These are phyloP conservation scores for Ceratobasidium sp. DNA, from an alignment of 1,284 basidiomycete genomes.

Conservation along the genomic window DNA sequence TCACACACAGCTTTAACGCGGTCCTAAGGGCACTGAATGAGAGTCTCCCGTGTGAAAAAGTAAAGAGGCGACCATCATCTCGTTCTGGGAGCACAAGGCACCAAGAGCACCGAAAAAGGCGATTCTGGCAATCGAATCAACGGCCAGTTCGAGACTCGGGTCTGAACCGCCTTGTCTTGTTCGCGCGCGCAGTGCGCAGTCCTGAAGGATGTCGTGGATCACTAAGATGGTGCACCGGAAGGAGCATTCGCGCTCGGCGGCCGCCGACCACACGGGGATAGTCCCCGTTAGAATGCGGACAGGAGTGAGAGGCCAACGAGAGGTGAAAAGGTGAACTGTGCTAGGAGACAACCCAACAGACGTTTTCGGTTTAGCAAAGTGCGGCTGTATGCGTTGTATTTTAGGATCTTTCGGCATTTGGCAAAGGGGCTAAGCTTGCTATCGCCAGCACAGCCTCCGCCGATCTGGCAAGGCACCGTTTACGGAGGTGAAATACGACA, in stretches of 20 bases:
- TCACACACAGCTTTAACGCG: slow-evolving; percentile 9
- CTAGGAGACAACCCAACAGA: not conserved
- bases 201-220: not conserved
- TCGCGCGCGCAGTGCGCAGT: not conserved
- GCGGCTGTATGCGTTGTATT: not conserved
- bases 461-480: slow-evolving; percentile 7
- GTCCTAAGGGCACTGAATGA: not conserved
- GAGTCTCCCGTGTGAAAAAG: not conserved
- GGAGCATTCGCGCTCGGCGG: not conserved
- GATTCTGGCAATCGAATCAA: not conserved
- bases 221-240: not conserved
- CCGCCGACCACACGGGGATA: not conserved
- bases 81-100: not conserved
- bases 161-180: not conserved
- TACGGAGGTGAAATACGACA: not conserved
- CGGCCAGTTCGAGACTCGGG: not conserved
- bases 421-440: not conserved
- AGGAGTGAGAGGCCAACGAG: too few species aligned
- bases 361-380: not conserved
- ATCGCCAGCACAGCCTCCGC: slow-evolving; percentile 16
- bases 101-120: not conserved
- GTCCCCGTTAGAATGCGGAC: too few species aligned
- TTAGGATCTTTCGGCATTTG: slow-evolving; percentile 3
- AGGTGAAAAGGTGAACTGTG: too few species aligned
- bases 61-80: not conserved